Base-by-base conservation (phyloP, 192 early-diverging fungal species). In the Coemansia pectinata region DNA sequence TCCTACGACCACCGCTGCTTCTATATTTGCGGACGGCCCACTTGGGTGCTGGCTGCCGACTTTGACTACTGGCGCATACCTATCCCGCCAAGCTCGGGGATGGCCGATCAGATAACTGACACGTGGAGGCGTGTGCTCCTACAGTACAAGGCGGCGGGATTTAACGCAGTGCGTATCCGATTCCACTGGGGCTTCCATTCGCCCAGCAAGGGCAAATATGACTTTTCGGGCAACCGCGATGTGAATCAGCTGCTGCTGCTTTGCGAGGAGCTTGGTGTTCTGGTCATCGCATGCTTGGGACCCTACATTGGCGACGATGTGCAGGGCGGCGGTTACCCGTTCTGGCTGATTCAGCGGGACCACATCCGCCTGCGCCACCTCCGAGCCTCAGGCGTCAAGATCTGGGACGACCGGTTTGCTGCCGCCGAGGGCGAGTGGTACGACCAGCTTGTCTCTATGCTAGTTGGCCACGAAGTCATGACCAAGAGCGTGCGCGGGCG, bases 111-210 rank as follows among this genome's bases (percentile, higher is more conserved):
- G 21, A 70, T 63, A 27, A 29, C 45, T 31, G 52, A 33, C 40
- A 47, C 72, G 62, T 96, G 94, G 94, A 65, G 73, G 34, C 74
- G 72, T 23, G 86, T 92, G 39, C 84, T 96, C 34, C 79, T 85
- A 65, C 87, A 89, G 70, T 91, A 91, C 86, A 88, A 89, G 48
- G 85, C 89, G 5, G 77, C 86, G 17, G 94, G 94, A 1, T 84
- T 94, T 34, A 95, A 90, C 67, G 79, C 90, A 17, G 90, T 96
- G 70, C 88, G 94, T 14, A 92, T 96, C 62, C 93, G 93, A 66
- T 95, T 96, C 75, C 91, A 94, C 71, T 96, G 94, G 94, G 93
- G 91, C 5, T 93, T 87, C 72, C 91, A 93, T 74, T 92, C 90
- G n/a, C 88, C 93, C 10, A 79, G 74, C 48, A 85, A 91, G 63